Evolutionary conservation across 108 stramenopile species (phyloP), one percentile per base, ranked within the genome.

Genomic region (Nannochloropsis salina): DNA sequence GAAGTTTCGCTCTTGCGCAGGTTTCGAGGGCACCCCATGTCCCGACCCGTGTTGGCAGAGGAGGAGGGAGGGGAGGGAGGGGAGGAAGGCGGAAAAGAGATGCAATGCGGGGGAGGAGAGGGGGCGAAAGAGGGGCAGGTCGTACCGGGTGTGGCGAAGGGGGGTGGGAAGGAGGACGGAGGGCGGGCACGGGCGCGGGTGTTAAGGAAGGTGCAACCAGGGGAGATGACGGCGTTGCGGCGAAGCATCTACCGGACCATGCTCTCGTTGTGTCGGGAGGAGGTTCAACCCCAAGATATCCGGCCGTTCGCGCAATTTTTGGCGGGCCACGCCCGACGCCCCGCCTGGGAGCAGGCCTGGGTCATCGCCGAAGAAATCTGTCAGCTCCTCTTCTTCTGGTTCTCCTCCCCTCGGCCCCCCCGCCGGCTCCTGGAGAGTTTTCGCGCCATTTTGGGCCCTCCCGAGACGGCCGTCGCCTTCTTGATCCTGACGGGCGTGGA

Each of bases 351-450:
- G 31, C 31, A 31, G 31, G 31, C 4, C 15, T 15, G 20, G 2
- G 61, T 74, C 15, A n/a, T 74, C 20, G 61, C 61, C 61, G 61
- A 74, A 8, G 61, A 74, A n/a, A n/a, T 74, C 61, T n/a, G 15
- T 74, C 61, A 74, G n/a, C 61, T 74, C 61, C n/a, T 74, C 61
- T n/a, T 74, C 61, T 74, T 74, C 61, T 74, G 61, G 61, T n/a
- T 74, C 20, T 74, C 61, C 4, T 74, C 61, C 61, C 6, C 61
- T 2, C n/a, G 20, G 0, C 47, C 47, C 12, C 47, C 47, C 47
- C 47, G 47, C 12, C 12, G 47, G 15, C 12, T 51, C 10, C 15
- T 51, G 47, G 47, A 51, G 1, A 51, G 47, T 15, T 12, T 51
- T 15, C 12, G 15, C 0, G 47, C 47, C 15, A 10, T 51, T 10